A percentile compares a stretch with the other conserved stretches of the same genome.
phyloP scores from a whole-genome alignment of 106 monocot species.

The Cymbidium sinense region DNA sequence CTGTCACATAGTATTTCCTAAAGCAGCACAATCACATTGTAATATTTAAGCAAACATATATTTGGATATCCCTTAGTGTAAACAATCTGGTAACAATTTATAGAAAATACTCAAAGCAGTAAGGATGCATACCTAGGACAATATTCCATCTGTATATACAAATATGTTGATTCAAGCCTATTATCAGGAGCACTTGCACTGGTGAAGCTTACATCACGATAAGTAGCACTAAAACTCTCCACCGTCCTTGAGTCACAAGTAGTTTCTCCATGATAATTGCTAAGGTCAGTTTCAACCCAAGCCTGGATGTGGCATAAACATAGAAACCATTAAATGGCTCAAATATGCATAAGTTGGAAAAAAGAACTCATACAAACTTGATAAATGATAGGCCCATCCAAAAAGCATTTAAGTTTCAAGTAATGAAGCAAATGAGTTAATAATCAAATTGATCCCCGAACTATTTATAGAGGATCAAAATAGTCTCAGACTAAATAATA shows the following conservation, averaged over 20 bases:
- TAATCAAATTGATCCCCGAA: too few relatives aligned
- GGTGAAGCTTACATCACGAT: constrained; percentile 31
- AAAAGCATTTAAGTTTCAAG: neutral
- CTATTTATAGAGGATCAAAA: too few relatives aligned
- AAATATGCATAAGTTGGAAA: constrained; percentile 1
- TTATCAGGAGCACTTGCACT: constrained; percentile 30
- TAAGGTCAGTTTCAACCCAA: constrained; percentile 85
- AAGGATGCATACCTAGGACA: constrained; percentile 59
- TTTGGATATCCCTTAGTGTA: neutral
- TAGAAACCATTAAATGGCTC: neutral
- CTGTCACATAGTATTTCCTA: neutral
- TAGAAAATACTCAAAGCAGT: neutral
- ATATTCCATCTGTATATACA: constrained; percentile 99
- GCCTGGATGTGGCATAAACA: constrained; percentile 36
- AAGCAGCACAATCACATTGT: neutral
- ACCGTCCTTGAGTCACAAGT: constrained; percentile 39
- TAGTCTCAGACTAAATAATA: too few relatives aligned
- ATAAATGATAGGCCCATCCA: neutral
- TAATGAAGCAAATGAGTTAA: neutral
- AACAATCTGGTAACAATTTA: neutral
- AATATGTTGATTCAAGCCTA: constrained; percentile 56
- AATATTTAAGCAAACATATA: neutral
- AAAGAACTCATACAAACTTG: neutral
- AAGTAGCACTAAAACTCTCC: constrained; percentile 46
- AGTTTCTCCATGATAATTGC: constrained; percentile 25